Evolutionary conservation across 768 basidiomycete genomes (phyloP).

Genomic region (Suillus occidentalis): DNA sequence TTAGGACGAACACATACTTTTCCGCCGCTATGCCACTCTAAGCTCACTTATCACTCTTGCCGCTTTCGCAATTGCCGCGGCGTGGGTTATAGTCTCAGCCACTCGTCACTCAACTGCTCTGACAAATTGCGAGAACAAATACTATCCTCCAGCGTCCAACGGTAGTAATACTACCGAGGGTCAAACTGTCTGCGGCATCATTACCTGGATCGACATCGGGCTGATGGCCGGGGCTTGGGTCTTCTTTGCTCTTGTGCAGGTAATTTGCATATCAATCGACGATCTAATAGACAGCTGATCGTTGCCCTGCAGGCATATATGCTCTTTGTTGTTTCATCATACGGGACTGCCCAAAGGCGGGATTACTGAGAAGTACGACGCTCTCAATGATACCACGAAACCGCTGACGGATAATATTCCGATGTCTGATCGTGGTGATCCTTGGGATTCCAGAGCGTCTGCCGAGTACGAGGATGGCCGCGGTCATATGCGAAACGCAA

Average conservation of each 20-base stretch:
- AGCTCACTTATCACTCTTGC: slow-evolving; percentile 54
- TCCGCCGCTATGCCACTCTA: slow-evolving; percentile 66
- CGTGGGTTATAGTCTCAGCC: slow-evolving; percentile 82
- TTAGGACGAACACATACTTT: slow-evolving; percentile 68
- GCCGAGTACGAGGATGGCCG: slow-evolving; percentile 35
- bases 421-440: slow-evolving; percentile 61
- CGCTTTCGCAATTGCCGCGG: slow-evolving; percentile 76
- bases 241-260: slow-evolving; percentile 75
- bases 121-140: slow-evolving; percentile 57
- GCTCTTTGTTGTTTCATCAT: slow-evolving; percentile 54
- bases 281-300: neutral
- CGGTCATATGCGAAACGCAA: slow-evolving; percentile 53
- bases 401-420: slow-evolving; percentile 60
- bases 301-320: slow-evolving; percentile 46
- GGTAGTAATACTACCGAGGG: slow-evolving; percentile 49
- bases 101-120: slow-evolving; percentile 73
- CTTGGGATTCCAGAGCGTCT: slow-evolving; percentile 69
- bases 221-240: slow-evolving; percentile 90
- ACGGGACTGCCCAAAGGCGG: slow-evolving; percentile 68
- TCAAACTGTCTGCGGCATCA: slow-evolving; percentile 79
- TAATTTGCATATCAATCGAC: slow-evolving; percentile 33
- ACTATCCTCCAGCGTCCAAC: slow-evolving; percentile 45
- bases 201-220: slow-evolving; percentile 90
- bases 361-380: slow-evolving; percentile 82
- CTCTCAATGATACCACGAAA: slow-evolving; percentile 59